A percentile compares a stretch with the other conserved stretches of the same genome.
Evolutionary conservation across 164 flowering plant genomes (phyloP).

Genomic region (Chloranthus sessilifolius): DNA sequence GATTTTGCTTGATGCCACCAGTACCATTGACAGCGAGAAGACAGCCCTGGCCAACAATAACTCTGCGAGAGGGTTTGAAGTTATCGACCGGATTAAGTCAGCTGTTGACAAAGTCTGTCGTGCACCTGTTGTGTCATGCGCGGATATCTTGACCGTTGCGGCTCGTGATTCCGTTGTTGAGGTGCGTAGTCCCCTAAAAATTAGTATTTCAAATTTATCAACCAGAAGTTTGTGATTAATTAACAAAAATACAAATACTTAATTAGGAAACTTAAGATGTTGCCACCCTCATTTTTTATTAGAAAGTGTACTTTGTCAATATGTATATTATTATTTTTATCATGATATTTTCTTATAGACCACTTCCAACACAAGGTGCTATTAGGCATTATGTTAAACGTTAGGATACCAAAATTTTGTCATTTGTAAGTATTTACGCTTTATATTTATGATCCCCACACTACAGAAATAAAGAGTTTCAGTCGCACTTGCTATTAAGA

Average conservation of each 20-base stretch:
- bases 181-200: constrained; percentile 11
- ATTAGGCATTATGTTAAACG: too few species aligned
- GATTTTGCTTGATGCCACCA: constrained; percentile 32
- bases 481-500: too few species aligned
- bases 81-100: constrained; percentile 24
- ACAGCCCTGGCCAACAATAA: constrained; percentile 20
- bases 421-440: too few species aligned
- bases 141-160: constrained; percentile 35
- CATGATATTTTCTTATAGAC: too few species aligned
- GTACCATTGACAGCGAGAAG: constrained; percentile 29
- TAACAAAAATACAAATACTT: not conserved
- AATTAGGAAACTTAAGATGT: not conserved
- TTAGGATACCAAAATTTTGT: too few species aligned
- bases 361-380: too few species aligned
- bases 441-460: too few species aligned
- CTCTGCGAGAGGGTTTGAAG: constrained; percentile 26
- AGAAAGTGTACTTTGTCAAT: not conserved
- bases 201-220: not conserved
- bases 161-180: constrained; percentile 31
- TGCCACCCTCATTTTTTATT: not conserved
- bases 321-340: too few species aligned
- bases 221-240: not conserved
- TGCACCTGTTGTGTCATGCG: constrained; percentile 29
- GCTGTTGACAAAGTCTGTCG: constrained; percentile 21
- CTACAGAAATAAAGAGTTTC: too few species aligned